Evolutionary conservation across 495 filamentous ascomycete genomes (phyloP).

Genomic region (Lepidopterella palustris): DNA sequence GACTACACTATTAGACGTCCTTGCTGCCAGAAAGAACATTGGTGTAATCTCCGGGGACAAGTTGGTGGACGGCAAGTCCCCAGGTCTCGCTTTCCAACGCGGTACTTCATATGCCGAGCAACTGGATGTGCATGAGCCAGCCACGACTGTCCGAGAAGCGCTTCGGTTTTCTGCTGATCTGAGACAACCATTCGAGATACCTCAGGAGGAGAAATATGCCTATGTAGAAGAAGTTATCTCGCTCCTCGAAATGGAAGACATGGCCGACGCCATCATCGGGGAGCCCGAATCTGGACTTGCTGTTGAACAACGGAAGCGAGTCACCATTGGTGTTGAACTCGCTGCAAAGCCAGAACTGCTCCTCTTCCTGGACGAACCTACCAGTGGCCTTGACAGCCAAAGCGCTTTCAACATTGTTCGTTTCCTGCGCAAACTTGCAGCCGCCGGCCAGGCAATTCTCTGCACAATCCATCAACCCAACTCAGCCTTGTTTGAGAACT

Average conservation of each 20-base stretch:
- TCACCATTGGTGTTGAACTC: conserved; percentile 85
- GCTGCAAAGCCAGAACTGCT: conserved; percentile 80
- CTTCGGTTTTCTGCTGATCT: conserved; percentile 77
- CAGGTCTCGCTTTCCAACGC: conserved; percentile 66
- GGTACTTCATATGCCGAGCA: conserved; percentile 79
- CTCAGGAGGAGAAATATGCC: conserved; percentile 65
- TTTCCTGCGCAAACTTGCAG: conserved; percentile 78
- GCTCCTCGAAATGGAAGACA: conserved; percentile 73
- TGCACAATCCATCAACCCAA: conserved; percentile 93
- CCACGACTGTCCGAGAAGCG: conserved; percentile 76
- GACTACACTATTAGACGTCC: conserved; percentile 73
- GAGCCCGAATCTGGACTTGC: conserved; percentile 69
- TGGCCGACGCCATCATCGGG: conserved; percentile 82
- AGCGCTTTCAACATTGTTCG: conserved; percentile 83
- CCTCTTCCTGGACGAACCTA: conserved; percentile 87
- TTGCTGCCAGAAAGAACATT: conserved; percentile 70
- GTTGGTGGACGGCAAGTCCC: conserved; percentile 62
- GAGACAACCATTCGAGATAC: conserved; percentile 64
- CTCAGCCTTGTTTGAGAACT: conserved; percentile 76
- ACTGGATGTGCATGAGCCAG: conserved; percentile 70
- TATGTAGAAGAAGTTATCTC: conserved; percentile 81
- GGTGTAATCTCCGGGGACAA: conserved; percentile 70
- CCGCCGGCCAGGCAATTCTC: conserved; percentile 78
- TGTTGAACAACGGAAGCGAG: conserved; percentile 84
- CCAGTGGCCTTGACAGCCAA: conserved; percentile 78